Conservation (phyloP, 2,329 filamentous ascomycete species). For the Paramyrothecium sp. region DNA sequence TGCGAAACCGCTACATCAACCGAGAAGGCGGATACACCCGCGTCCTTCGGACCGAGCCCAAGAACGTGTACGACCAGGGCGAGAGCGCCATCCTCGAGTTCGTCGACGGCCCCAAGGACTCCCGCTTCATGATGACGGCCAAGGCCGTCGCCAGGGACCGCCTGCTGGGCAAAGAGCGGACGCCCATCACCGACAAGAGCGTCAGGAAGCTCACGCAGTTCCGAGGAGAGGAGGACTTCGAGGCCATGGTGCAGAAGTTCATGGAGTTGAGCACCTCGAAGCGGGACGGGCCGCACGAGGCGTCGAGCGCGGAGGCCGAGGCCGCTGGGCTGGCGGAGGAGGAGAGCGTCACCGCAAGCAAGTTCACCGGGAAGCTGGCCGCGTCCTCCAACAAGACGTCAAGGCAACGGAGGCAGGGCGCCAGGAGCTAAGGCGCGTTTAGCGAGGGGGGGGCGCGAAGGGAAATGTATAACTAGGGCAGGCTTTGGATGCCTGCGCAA, state of each 20-base stretch:
- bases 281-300: slow-evolving; percentile 7
- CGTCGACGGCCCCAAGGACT: slow-evolving; percentile 90
- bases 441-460: neutral
- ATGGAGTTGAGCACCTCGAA: slow-evolving; percentile 22
- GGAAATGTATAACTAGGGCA: slow-evolving; percentile 18
- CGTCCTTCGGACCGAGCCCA: slow-evolving; percentile 86
- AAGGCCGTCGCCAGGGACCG: slow-evolving; percentile 71
- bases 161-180: slow-evolving; percentile 54
- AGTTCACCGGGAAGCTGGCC: slow-evolving; percentile 21
- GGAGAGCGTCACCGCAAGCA: slow-evolving; percentile 28
- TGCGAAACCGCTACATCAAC: slow-evolving; percentile 73
- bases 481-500: slow-evolving; percentile 23
- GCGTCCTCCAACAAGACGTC: slow-evolving; percentile 6
- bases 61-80: slow-evolving; percentile 80
- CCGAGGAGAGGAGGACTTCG: slow-evolving; percentile 65
- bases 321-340: slow-evolving; percentile 18
- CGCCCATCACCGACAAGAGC: slow-evolving; percentile 74
- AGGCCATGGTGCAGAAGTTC: slow-evolving; percentile 56
- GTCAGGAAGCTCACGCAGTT: slow-evolving; percentile 83
- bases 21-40: slow-evolving; percentile 93
- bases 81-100: slow-evolving; percentile 89
- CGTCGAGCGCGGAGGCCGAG: slow-evolving; percentile 13
- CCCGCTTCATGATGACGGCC: slow-evolving; percentile 92
- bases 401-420: slow-evolving; percentile 17
- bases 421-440: neutral